Evolutionary conservation across 371 early-diverging fungal genomes (phyloP).

Genomic region (Rhizopus delemar): DNA sequence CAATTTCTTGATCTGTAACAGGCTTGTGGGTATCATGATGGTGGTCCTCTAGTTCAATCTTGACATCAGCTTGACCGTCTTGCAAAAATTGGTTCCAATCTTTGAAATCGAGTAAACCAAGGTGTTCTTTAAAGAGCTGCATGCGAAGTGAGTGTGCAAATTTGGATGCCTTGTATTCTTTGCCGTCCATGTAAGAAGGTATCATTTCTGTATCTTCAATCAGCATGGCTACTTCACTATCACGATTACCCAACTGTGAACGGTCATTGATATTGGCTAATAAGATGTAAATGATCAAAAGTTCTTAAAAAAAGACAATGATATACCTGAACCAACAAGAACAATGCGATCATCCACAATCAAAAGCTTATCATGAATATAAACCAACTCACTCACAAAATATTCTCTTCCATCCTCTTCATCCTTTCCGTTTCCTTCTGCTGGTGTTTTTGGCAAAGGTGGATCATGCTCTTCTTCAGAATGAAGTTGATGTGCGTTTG

Average conservation of each 20-base stretch:
- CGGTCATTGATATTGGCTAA: constrained; percentile 63
- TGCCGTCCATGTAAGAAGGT: constrained; percentile 72
- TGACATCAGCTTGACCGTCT: neutral
- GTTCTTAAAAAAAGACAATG: neutral
- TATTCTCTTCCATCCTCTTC: constrained; percentile 36
- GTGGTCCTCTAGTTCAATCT: constrained; percentile 1
- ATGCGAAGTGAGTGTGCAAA: constrained; percentile 77
- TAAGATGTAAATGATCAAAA: neutral
- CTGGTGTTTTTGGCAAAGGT: neutral
- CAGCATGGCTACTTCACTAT: constrained; percentile 89
- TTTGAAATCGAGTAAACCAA: constrained; percentile 63
- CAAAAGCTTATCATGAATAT: constrained; percentile 91
- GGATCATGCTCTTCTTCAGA: neutral
- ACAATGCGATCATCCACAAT: constrained; percentile 87
- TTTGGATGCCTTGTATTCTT: constrained; percentile 69
- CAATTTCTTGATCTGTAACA: constrained; percentile 28
- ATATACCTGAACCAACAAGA: constrained; percentile 77
- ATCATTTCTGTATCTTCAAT: constrained; percentile 78
- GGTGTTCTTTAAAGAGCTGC: constrained; percentile 83
- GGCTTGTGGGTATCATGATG: constrained; percentile 10
- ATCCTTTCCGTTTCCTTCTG: neutral
- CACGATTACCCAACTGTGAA: constrained; percentile 87
- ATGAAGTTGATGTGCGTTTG: neutral
- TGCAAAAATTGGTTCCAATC: constrained; percentile 26
- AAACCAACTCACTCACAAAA: constrained; percentile 83